Base-by-base conservation (phyloP, 2,329 filamentous ascomycete genomes). In the Ophiocordyceps sinensis region DNA sequence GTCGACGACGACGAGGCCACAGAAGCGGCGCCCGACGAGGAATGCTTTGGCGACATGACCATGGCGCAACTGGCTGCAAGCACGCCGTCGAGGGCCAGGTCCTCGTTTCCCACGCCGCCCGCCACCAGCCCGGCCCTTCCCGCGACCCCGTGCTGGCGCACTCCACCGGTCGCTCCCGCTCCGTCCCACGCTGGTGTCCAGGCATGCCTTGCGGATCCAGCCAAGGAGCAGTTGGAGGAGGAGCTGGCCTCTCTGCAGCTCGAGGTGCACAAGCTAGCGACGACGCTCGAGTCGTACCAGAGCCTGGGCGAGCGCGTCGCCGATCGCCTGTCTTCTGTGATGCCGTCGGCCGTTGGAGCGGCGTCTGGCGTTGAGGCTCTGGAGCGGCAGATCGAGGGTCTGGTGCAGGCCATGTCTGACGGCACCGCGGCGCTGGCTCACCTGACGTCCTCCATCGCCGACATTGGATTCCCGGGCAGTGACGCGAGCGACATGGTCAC, bases 41-140 rank as follows among this genome's bases (percentile, higher is more conserved):
- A 62, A 10, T 53, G 61, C 23, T 73, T 74, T 51, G 67, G 68
- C 8, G 66, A 75, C n/a, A 51, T 57, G 3, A 70, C 70, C 0
- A 62, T 73, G 54, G 67, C 64, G 0, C 68, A 75, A 28, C 49
- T 75, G 2, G 55, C 62, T 8, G 68, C 66, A 49, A 69, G 73
- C 52, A 77, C 73, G 3, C 73, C 73, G 0, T 64, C 65, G 2
- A 51, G 59, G 14, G 53, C 57, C 35, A 53, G 57, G 36, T 52
- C 56, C n/a, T 73, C 70, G 0, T 75, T 76, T 46, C 67, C 67
- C 5, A 73, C 71, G 0, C 73, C 73, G 0, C 73, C 73, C 1
- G 64, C 67, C 3, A 77, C 73, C 0, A 77, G 73, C 35, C 68
- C 70, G 1, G 47, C 57, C 0, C 44, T 58, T 0, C 54, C 47